A percentile compares a stretch with the other conserved stretches of the same genome.
Evolutionary conservation across 176 grass and related monocot genomes (phyloP).

Genomic region (bread wheat (Triticum aestivum)): IWGSC_CS_RefSeq_v2.1 NC_057806.1:690556021-690556520

Average conservation of each 20-base stretch:
- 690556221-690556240: too few relatives aligned
- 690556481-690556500: slow-evolving; percentile 74
- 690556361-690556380: slow-evolving; percentile 98
- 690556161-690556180: not conserved
- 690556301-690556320: not conserved
- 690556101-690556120: not conserved
- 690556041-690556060: not conserved
- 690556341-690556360: slow-evolving; percentile 58
- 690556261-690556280: not conserved
- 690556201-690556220: not conserved
- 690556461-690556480: slow-evolving; percentile 82
- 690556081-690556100: not conserved
- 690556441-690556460: slow-evolving; percentile 68
- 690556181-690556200: not conserved
- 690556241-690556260: not conserved
- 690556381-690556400: slow-evolving; percentile 81
- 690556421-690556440: slow-evolving; percentile 63
- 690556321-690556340: not conserved
- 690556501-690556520: not conserved
- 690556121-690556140: not conserved
- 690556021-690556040: not conserved
- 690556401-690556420: slow-evolving; percentile 79
- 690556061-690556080: slow-evolving; percentile 6
- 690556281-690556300: not conserved
- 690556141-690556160: not conserved